These are phyloP conservation scores for Paramecium biaurelia DNA, from an alignment of 73 alveolate genomes.

Conservation along the genomic window DNA sequence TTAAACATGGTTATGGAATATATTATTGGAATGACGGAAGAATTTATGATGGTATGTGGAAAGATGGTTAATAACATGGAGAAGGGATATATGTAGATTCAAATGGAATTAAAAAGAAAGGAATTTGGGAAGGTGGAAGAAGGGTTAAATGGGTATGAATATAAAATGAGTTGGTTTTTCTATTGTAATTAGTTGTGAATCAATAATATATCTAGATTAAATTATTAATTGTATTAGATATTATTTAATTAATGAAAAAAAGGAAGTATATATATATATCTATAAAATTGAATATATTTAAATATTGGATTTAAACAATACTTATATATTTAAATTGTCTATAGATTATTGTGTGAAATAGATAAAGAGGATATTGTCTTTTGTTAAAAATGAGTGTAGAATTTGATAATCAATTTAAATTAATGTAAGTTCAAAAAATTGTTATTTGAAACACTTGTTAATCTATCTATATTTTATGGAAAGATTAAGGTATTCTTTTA, in stretches of 20 bases:
- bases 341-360: no score
- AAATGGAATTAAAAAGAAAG: conserved; percentile 54
- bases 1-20: conserved; percentile 93
- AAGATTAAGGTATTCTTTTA: not conserved
- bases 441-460: no score
- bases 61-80: conserved; percentile 76
- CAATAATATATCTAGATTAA: not conserved
- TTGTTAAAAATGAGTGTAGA: no score
- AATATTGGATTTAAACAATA: no score
- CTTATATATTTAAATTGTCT: no score
- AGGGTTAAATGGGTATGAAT: conserved; percentile 33
- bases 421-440: not conserved
- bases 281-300: no score
- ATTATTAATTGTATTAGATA: not conserved
- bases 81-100: conserved; percentile 75
- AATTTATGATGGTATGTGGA: conserved; percentile 61
- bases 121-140: conserved; percentile 8
- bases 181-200: not conserved
- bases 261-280: not conserved
- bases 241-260: not conserved
- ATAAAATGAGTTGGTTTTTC: not conserved
- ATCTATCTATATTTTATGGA: not conserved
- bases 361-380: no score
- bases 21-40: conserved; percentile 93
- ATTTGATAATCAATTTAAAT: no score